Percentiles rank a stretch among this genome's conserved stretches.
phyloP scores from a whole-genome alignment of 345 rosid species.

The Fremontodendron californicum region DNA sequence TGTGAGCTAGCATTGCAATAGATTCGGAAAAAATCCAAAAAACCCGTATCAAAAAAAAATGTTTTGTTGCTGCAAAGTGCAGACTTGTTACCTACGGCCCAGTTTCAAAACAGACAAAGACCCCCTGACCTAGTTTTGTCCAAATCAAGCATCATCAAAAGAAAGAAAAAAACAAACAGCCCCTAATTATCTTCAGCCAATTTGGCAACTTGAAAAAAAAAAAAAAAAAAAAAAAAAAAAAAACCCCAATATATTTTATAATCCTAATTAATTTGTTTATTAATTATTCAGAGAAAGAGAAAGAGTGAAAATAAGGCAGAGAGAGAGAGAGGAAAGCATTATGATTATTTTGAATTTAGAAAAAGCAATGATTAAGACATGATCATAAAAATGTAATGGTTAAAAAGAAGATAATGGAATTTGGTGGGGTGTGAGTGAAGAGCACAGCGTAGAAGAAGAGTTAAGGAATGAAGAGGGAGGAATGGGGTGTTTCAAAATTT shows the following conservation, averaged over 20 bases:
- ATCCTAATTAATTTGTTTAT: background rate
- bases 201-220: background rate
- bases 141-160: background rate
- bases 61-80: background rate
- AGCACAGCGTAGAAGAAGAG: constrained; percentile 9
- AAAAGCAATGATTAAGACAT: constrained; percentile 23
- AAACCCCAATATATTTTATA: background rate
- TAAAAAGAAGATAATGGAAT: background rate
- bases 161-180: background rate
- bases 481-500: constrained; percentile 38
- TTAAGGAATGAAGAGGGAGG: background rate
- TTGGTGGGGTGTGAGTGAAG: constrained; percentile 20
- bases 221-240: background rate
- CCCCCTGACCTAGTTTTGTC: background rate
- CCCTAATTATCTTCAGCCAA: background rate
- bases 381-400: constrained; percentile 1
- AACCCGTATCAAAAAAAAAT: background rate
- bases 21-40: background rate
- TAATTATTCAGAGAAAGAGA: constrained; percentile 5
- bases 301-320: constrained; percentile 6
- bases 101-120: background rate
- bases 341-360: constrained; percentile 26
- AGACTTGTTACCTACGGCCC: background rate
- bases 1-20: background rate
- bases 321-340: constrained; percentile 18